phyloP scores from a whole-genome alignment of 768 basidiomycete species.

The Hortiboletus flavorubellus region DNA sequence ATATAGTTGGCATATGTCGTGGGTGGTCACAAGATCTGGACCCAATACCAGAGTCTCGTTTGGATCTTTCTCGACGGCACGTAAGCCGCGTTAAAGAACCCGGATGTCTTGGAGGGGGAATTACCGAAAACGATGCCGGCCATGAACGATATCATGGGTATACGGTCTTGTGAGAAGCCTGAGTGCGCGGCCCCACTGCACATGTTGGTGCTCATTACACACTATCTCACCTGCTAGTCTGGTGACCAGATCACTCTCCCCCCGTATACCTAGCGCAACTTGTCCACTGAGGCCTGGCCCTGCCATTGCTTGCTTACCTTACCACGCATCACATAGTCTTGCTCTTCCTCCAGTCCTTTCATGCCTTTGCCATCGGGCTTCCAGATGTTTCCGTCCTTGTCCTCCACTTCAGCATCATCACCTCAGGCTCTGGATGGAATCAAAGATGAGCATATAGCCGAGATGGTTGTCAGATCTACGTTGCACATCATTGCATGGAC shows the following conservation, averaged over 20 bases:
- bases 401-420: conserved; percentile 55
- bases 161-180: conserved; percentile 60
- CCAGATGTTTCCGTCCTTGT: conserved; percentile 80
- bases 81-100: conserved; percentile 24
- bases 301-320: conserved; percentile 54
- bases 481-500: neutral
- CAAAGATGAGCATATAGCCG: conserved; percentile 80
- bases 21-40: conserved; percentile 20
- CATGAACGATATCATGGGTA: conserved; percentile 83
- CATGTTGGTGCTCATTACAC: conserved; percentile 37
- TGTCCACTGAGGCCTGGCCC: neutral
- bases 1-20: conserved; percentile 8
- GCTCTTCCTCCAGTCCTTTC: conserved; percentile 87
- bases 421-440: conserved; percentile 45
- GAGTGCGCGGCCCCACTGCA: neutral
- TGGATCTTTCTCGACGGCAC: neutral
- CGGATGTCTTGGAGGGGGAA: conserved; percentile 37
- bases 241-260: conserved; percentile 38
- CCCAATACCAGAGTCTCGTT: no score
- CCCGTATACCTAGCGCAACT: conserved; percentile 70
- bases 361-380: conserved; percentile 79
- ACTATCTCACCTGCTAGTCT: conserved; percentile 49
- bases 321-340: conserved; percentile 99
- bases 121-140: conserved; percentile 90
- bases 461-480: conserved; percentile 45